Conservation (phyloP, 2,329 filamentous ascomycete genomes). For the Helicocarpus griseus region DNA sequence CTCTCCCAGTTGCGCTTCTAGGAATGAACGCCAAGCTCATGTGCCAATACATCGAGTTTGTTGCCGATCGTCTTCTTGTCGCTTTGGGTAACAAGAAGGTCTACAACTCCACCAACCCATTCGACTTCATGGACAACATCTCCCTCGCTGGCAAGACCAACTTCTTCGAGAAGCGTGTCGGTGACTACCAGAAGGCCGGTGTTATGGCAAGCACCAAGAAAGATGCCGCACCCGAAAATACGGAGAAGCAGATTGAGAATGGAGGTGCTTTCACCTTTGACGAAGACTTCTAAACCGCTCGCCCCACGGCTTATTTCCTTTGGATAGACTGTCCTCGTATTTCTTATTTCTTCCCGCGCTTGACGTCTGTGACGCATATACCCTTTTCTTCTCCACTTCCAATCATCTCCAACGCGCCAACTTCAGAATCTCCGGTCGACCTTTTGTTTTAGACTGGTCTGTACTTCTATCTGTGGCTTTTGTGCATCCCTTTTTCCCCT, state of each 20-base stretch:
- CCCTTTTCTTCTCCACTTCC: background rate
- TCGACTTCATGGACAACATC: conserved; percentile 99
- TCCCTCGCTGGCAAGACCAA: conserved; percentile 98
- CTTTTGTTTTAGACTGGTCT: background rate
- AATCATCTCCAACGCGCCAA: background rate
- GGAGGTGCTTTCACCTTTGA: conserved; percentile 82
- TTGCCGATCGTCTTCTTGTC: conserved; percentile 87
- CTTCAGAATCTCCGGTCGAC: background rate
- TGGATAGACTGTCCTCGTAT: conserved; percentile 1
- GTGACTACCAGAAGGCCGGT: conserved; percentile 98
- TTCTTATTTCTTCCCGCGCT: background rate
- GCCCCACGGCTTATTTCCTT: background rate
- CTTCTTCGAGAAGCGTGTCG: conserved; percentile 99
- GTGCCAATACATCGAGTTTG: conserved; percentile 99
- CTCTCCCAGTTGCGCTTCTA: conserved; percentile 81
- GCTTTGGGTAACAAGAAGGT: conserved; percentile 90
- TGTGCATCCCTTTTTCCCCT: background rate
- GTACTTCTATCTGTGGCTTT: background rate
- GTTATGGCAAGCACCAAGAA: conserved; percentile 91
- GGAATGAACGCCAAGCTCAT: conserved; percentile 97
- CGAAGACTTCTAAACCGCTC: conserved; percentile 74
- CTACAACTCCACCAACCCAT: conserved; percentile 89
- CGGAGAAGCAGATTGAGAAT: conserved; percentile 29
- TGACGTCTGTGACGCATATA: conserved; percentile 2
- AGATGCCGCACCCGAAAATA: conserved; percentile 47